These are phyloP conservation scores for Tylopilus subfusipes DNA, from an alignment of 768 basidiomycete genomes.

Conservation along the genomic window DNA sequence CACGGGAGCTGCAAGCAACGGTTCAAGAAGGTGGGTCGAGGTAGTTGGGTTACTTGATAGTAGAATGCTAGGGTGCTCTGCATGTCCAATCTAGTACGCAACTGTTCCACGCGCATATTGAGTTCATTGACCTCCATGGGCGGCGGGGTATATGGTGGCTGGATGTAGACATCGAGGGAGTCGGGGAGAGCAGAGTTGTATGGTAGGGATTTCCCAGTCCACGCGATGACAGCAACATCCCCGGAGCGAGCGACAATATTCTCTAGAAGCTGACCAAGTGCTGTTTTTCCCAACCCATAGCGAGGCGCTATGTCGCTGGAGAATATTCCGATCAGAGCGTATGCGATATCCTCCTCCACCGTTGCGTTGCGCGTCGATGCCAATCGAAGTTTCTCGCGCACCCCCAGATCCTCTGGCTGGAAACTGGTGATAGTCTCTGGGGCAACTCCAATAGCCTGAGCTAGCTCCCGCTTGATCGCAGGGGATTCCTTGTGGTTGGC, in stretches of 20 bases:
- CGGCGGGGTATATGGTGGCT: neutral
- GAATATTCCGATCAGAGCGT: no score
- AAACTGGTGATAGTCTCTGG: no score
- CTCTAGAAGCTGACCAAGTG: constrained; percentile 3
- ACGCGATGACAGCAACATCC: constrained; percentile 5
- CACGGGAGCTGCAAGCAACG: no score
- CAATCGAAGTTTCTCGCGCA: no score
- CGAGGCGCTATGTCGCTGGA: no score
- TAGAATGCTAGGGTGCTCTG: neutral
- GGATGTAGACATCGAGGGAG: constrained; percentile 1
- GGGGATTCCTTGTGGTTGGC: no score
- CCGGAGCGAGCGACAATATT: constrained; percentile 2
- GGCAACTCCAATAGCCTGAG: constrained; percentile 6
- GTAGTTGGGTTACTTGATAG: neutral
- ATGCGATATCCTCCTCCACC: constrained; percentile 3
- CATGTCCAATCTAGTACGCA: neutral
- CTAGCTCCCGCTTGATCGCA: constrained; percentile 10
- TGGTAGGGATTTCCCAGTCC: no score
- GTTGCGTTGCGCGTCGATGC: no score
- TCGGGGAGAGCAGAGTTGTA: constrained; percentile 4
- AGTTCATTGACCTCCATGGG: neutral
- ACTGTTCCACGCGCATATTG: neutral
- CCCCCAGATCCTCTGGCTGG: no score
- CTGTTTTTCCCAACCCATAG: no score
- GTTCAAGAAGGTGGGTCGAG: neutral